Base-by-base conservation (phyloP, 1,284 basidiomycete species). In the Mycena citricolor region DNA sequence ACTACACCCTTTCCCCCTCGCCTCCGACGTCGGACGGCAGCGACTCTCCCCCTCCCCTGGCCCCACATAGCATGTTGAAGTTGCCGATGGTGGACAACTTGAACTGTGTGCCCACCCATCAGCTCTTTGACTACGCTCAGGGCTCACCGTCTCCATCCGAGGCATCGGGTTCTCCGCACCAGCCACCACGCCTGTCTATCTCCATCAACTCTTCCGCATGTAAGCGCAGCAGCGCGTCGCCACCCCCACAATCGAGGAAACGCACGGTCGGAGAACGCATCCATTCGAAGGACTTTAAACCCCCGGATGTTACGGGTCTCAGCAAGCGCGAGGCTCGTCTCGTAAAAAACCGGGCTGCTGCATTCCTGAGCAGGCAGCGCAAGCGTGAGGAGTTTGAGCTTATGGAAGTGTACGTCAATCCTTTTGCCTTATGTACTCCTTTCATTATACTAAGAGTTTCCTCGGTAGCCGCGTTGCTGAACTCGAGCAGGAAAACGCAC, bases 301-400 rank as follows among this genome's bases (percentile, higher is more conserved):
- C 88, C 17, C 90, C 90, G 30, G 91, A 94, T 64, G 90, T 92
- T 47, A 80, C 83, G 37, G 91, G 90, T 37, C 77, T 94, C 47
- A 84, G 77, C 71, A 94, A 94, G 67, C 84, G 90, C 46, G 90
- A 94, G 67, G 90, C 91, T 39, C 81, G 90, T 42, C 77, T 94
- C 12, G 88, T 94, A 48, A 94, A 94, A 74, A 94, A 94, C 69
- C 79, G 90, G 43, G 90, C 90, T 11, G 90, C 90, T 8, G 90
- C 90, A 42, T 94, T 94, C 71, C 81, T 94, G 57, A 87, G 83
- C 63, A 76, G 90, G 60, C 90, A 94, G 66, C 77, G 90, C 58
- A 94, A 94, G 68, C 82, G 90, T 49, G 90, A 94, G 68, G 90
- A 94, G 68, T 94, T 92, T 59, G 90, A 94, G 67, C 74, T 67